These are phyloP conservation scores for Leccinum broughii DNA, from an alignment of 768 basidiomycete species.

Conservation along the genomic window DNA sequence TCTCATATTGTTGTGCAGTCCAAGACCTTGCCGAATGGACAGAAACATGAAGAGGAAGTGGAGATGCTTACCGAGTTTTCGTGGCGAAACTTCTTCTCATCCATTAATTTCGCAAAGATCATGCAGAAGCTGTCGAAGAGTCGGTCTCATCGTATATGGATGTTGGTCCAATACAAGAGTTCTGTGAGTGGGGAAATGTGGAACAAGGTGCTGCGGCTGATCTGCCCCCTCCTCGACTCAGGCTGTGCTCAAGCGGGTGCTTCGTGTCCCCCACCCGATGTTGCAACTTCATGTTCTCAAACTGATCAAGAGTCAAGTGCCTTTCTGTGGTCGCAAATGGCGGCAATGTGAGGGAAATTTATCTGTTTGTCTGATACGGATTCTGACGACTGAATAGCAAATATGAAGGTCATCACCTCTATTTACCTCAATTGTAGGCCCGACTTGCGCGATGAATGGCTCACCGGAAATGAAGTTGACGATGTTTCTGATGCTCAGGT, in stretches of 20 bases:
- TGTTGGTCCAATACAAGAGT: slow-evolving; percentile 97
- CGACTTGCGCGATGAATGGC: slow-evolving; percentile 96
- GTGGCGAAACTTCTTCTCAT: slow-evolving; percentile 96
- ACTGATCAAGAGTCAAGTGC: slow-evolving; percentile 98
- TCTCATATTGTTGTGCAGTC: slow-evolving; percentile 59
- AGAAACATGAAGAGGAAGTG: slow-evolving; percentile 80
- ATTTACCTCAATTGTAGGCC: slow-evolving; percentile 98
- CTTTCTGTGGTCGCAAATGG: slow-evolving; percentile 98
- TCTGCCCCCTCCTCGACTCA: slow-evolving; percentile 34
- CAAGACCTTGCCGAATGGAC: slow-evolving; percentile 67
- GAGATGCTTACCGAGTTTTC: slow-evolving; percentile 94
- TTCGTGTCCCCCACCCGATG: slow-evolving; percentile 92
- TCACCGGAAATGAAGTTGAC: slow-evolving; percentile 90
- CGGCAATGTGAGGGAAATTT: slow-evolving; percentile 70
- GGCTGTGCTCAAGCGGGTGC: slow-evolving; percentile 94
- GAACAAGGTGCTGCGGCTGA: slow-evolving; percentile 5
- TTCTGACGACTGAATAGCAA: slow-evolving; percentile 55
- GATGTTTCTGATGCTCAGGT: slow-evolving; percentile 91
- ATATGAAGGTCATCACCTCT: slow-evolving; percentile 99
- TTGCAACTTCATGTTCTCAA: slow-evolving; percentile 94
- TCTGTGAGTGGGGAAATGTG: slow-evolving; percentile 58
- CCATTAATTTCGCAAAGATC: slow-evolving; percentile 96
- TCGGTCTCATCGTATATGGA: slow-evolving; percentile 90
- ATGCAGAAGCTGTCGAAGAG: slow-evolving; percentile 98
- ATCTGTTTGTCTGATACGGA: neutral